Percentiles rank a stretch among this genome's conserved stretches.
These are phyloP conservation scores for Lactarius akahatsu DNA, from an alignment of 768 basidiomycete genomes.

Conservation along the genomic window DNA sequence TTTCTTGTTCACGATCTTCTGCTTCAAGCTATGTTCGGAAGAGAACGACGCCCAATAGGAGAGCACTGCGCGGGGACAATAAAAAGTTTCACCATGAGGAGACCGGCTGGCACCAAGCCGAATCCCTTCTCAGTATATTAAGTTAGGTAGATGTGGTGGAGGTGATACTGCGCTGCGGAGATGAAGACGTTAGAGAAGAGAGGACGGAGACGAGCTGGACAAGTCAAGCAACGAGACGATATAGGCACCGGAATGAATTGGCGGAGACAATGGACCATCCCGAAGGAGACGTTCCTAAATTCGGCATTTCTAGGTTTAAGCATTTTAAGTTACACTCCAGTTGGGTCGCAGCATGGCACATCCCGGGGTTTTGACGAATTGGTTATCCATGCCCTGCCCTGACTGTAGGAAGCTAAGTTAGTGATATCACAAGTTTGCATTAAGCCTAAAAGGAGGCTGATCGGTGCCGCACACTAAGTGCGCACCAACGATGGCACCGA, in stretches of 20 bases:
- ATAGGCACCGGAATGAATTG: constrained; percentile 16
- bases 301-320: constrained; percentile 26
- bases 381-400: neutral
- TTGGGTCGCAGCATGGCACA: constrained; percentile 4
- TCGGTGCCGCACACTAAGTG: constrained; percentile 13
- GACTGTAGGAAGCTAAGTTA: constrained; percentile 3
- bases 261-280: neutral
- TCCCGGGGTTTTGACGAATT: neutral
- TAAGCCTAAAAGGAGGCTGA: constrained; percentile 2
- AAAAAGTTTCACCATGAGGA: neutral
- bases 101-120: neutral
- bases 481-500: neutral
- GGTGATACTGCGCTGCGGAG: constrained; percentile 4
- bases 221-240: neutral
- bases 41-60: neutral
- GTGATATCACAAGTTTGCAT: neutral
- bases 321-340: constrained; percentile 17
- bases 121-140: neutral
- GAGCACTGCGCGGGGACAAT: neutral
- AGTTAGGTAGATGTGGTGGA: neutral
- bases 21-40: neutral
- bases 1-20: neutral
- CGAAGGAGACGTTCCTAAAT: neutral
- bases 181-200: constrained; percentile 3
- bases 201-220: neutral